Evolutionary conservation across 2,329 filamentous ascomycete species (phyloP).

Genomic region (Fusarium concolor): DNA sequence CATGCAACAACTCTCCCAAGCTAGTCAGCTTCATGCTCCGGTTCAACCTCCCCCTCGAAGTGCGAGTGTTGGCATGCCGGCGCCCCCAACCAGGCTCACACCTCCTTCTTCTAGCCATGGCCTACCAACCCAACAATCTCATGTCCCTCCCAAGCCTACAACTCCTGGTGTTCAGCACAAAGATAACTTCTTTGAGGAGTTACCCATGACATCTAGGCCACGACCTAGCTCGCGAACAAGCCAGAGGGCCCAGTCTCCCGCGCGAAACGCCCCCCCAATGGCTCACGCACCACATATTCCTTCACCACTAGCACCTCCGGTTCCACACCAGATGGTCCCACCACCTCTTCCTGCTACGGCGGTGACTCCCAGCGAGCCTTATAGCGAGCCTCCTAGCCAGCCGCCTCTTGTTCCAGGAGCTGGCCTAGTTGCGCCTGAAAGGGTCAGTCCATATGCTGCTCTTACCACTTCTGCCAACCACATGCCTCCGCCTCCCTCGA

Average conservation of each 20-base stretch:
- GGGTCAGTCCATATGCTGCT: slow-evolving; percentile 64
- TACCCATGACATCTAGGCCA: slow-evolving; percentile 73
- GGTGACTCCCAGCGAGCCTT: slow-evolving; percentile 19
- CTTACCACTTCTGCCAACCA: slow-evolving; percentile 53
- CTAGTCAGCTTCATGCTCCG: slow-evolving; percentile 54
- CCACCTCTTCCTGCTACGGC: slow-evolving; percentile 26
- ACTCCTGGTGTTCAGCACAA: slow-evolving; percentile 55
- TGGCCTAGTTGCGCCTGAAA: slow-evolving; percentile 65
- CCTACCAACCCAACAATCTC: slow-evolving; percentile 49
- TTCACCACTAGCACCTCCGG: slow-evolving; percentile 43
- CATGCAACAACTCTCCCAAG: slow-evolving; percentile 65
- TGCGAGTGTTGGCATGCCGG: slow-evolving; percentile 65
- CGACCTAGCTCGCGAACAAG: slow-evolving; percentile 69
- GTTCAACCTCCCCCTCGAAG: slow-evolving; percentile 64
- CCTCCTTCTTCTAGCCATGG: slow-evolving; percentile 53
- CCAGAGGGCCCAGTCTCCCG: slow-evolving; percentile 57
- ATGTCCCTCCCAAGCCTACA: slow-evolving; percentile 52
- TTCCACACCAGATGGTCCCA: slow-evolving; percentile 38
- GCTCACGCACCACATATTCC: slow-evolving; percentile 41
- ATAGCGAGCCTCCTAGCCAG: slow-evolving; percentile 20
- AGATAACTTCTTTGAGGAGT: slow-evolving; percentile 80
- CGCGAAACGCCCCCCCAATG: slow-evolving; percentile 49
- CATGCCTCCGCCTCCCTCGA: slow-evolving; percentile 49
- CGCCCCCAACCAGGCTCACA: slow-evolving; percentile 41
- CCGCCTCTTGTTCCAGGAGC: slow-evolving; percentile 38